Conservation (phyloP, 495 filamentous ascomycete genomes). For the Astrothelium subdiscretum region DNA sequence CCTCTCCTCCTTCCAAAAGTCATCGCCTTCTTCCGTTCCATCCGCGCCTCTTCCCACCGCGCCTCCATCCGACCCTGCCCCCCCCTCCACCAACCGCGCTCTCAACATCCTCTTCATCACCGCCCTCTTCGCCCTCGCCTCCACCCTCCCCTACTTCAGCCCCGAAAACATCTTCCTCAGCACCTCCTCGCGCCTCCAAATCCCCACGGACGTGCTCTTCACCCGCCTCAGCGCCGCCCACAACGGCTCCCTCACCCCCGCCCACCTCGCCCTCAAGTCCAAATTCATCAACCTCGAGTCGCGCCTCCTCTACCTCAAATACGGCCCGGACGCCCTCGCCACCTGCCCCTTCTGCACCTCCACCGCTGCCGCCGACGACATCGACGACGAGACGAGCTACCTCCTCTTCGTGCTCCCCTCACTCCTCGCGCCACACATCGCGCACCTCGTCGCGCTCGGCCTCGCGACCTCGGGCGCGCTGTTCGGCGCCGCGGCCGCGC, state of each 20-base stretch:
- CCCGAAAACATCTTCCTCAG: constrained; percentile 71
- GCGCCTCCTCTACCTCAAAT: constrained; percentile 70
- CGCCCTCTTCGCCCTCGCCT: constrained; percentile 59
- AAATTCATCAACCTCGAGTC: constrained; percentile 60
- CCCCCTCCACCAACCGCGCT: constrained; percentile 42
- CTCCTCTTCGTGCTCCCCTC: constrained; percentile 71
- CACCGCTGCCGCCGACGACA: too few relatives aligned
- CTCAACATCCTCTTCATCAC: constrained; percentile 66
- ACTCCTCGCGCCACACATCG: constrained; percentile 61
- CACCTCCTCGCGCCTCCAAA: constrained; percentile 75
- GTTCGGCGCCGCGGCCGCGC: constrained; percentile 42
- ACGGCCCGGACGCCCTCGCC: constrained; percentile 59
- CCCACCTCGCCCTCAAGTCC: constrained; percentile 38
- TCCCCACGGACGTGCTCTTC: constrained; percentile 75
- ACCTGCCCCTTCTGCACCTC: constrained; percentile 73
- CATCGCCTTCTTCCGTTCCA: constrained; percentile 56
- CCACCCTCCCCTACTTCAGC: constrained; percentile 54
- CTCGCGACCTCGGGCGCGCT: constrained; percentile 47
- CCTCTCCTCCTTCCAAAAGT: constrained; percentile 69
- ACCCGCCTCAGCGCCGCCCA: constrained; percentile 51
- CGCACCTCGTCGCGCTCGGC: constrained; percentile 59
- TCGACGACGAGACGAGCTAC: constrained; percentile 60
- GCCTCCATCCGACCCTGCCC: constrained; percentile 51
- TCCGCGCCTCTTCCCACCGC: constrained; percentile 35
- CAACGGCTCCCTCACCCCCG: constrained; percentile 35